Base-by-base conservation (phyloP, 352 stramenopile genomes). In the Globisporangium megalacanthum region DNA sequence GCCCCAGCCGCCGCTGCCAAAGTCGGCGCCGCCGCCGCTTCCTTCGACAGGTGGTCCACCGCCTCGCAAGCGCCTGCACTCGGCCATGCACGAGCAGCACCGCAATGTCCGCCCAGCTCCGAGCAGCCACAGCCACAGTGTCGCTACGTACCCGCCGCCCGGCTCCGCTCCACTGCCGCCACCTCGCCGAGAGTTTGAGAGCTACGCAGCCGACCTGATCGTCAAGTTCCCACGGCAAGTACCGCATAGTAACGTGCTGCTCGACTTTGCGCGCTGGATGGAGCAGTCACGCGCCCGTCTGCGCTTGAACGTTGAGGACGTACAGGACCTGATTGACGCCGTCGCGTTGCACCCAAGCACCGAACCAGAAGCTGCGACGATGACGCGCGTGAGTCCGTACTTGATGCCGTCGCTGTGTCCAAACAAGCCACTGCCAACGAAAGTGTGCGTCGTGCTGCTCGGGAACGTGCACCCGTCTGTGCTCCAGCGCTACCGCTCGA, bases 221-320 rank as follows among this genome's bases (percentile, higher is more conserved):
- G 42, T 88, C 47, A 84, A 85, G 36, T 74, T 84, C 61, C 83
- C 83, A 20, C 71, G 83, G 8, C 83, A 92, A 48, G 68, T 86
- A 25, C 60, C 68, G 39, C 39, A 37, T 17, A 92, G 83, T 58
- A 67, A 76, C n/a, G 80, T 92, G 52, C 58, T 92, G 39, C 71
- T 90, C 22, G 69, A 88, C 57, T 92, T 92, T 60, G 73, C 62
- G 10, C 59, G 65, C 51, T 92, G 83, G 83, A 86, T 89, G 76
- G 73, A 75, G 25, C 52, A 69, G n/a, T 63, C 70, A 6, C 64
- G 70, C 15, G 69, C 52, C 42, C 73, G 76, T 10, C 72, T 75
- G 35, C 74, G 82, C 1, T 51, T 89, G 48, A 62, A 80, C 36
- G 65, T 86, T 0, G 72, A 89, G 17, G 79, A 90, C 50, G 58